These are phyloP conservation scores for Ascocoryne sarcoides DNA, from an alignment of 2,329 filamentous ascomycete genomes.

Conservation along the genomic window DNA sequence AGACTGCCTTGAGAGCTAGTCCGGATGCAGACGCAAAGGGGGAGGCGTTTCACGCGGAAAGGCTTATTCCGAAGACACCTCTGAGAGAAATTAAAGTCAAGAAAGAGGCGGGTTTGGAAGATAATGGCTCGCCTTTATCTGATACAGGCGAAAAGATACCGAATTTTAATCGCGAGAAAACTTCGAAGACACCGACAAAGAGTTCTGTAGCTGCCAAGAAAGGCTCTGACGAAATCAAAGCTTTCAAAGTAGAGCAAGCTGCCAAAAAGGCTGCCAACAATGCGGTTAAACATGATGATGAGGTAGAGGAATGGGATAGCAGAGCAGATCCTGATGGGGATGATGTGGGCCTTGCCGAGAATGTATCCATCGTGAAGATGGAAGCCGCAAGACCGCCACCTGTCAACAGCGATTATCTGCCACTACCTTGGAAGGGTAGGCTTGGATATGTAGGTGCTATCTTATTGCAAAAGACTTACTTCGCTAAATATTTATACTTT, in stretches of 20 bases:
- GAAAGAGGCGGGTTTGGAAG: slow-evolving; percentile 10
- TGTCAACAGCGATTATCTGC: slow-evolving; percentile 74
- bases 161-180: slow-evolving; percentile 14
- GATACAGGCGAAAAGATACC: slow-evolving; percentile 7
- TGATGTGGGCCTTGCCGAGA: slow-evolving; percentile 20
- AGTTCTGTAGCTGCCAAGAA: slow-evolving; percentile 27
- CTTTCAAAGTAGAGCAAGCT: slow-evolving; percentile 25
- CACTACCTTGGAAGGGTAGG: slow-evolving; percentile 82
- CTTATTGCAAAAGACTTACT: neutral
- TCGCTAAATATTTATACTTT: too few relatives aligned
- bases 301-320: slow-evolving; percentile 21
- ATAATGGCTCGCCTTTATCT: slow-evolving; percentile 16
- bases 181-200: slow-evolving; percentile 22
- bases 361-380: slow-evolving; percentile 22
- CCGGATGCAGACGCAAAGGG: slow-evolving; percentile 25
- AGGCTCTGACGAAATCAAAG: slow-evolving; percentile 26
- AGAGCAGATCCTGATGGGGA: slow-evolving; percentile 24
- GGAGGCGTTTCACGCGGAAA: slow-evolving; percentile 19
- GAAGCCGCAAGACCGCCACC: slow-evolving; percentile 47
- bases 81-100: slow-evolving; percentile 7
- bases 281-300: slow-evolving; percentile 22
- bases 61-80: slow-evolving; percentile 6
- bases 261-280: slow-evolving; percentile 21
- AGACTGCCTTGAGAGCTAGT: slow-evolving; percentile 25
- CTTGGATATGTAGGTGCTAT: slow-evolving; percentile 66